These are phyloP conservation scores for Xerocomus subilludens DNA, from an alignment of 1,284 basidiomycete species.

Conservation along the genomic window DNA sequence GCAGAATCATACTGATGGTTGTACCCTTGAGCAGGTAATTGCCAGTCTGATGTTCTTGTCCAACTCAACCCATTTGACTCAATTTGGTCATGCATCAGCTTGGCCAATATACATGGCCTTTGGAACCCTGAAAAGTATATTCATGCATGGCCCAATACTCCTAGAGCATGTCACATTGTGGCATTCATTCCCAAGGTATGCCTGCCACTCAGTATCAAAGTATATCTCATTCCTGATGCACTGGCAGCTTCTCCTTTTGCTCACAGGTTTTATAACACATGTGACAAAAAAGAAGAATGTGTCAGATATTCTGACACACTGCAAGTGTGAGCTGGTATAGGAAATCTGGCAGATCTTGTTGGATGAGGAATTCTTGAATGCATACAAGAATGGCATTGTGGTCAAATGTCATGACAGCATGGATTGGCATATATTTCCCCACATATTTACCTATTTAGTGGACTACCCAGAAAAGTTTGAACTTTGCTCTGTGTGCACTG, in stretches of 20 bases:
- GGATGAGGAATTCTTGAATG: neutral
- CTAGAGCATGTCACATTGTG: neutral
- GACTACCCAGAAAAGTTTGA: no score
- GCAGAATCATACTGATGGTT: neutral
- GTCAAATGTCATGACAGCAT: constrained; percentile 13
- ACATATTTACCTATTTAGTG: no score
- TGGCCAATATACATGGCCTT: constrained; percentile 1
- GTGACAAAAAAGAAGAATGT: no score
- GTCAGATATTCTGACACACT: neutral
- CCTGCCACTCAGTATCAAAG: neutral
- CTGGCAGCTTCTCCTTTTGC: no score
- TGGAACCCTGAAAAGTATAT: constrained; percentile 2
- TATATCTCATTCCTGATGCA: no score
- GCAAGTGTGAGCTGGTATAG: neutral
- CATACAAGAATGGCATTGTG: neutral
- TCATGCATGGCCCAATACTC: neutral
- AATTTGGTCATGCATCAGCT: neutral
- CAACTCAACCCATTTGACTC: neutral
- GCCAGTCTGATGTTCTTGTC: neutral
- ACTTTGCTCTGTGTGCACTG: no score
- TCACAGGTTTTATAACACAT: no score
- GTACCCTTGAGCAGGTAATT: neutral
- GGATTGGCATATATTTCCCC: no score
- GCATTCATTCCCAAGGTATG: neutral
- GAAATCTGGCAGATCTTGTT: neutral